Evolutionary conservation across 2,329 filamentous ascomycete genomes (phyloP).

Genomic region (Microascus cirrosus): DNA sequence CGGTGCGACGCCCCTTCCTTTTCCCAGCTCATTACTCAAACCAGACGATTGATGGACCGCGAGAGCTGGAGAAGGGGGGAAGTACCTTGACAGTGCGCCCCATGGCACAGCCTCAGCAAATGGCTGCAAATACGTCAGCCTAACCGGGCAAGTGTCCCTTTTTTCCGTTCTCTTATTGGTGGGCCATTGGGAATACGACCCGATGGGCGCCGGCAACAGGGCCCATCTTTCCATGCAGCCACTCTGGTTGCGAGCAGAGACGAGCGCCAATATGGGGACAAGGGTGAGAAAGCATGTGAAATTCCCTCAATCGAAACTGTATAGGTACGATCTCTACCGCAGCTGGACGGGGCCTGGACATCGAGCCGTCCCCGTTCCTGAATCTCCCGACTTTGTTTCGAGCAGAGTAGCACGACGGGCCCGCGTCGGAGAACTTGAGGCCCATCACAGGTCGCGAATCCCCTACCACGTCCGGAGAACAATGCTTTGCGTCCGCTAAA

Average conservation of each 20-base stretch:
- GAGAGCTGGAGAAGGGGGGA: background rate
- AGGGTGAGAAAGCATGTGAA: background rate
- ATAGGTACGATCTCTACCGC: background rate
- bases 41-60: background rate
- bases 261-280: background rate
- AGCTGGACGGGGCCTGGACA: too few relatives aligned
- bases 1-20: background rate
- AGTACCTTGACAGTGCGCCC: background rate
- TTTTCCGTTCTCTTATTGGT: background rate
- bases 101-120: background rate
- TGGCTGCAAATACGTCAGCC: background rate
- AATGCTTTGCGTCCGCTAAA: too few relatives aligned
- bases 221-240: background rate
- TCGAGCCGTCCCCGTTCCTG: background rate
- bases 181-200: background rate
- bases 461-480: too few relatives aligned
- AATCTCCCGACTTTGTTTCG: background rate
- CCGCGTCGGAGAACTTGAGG: too few relatives aligned
- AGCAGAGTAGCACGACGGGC: background rate
- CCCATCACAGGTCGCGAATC: too few relatives aligned
- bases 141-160: background rate
- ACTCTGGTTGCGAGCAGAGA: background rate
- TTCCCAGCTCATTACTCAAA: background rate
- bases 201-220: background rate
- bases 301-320: background rate